Percentiles rank a stretch among this genome's conserved stretches.
Conservation (phyloP, 192 early-diverging fungal species). For the Linnemannia zychae region DNA sequence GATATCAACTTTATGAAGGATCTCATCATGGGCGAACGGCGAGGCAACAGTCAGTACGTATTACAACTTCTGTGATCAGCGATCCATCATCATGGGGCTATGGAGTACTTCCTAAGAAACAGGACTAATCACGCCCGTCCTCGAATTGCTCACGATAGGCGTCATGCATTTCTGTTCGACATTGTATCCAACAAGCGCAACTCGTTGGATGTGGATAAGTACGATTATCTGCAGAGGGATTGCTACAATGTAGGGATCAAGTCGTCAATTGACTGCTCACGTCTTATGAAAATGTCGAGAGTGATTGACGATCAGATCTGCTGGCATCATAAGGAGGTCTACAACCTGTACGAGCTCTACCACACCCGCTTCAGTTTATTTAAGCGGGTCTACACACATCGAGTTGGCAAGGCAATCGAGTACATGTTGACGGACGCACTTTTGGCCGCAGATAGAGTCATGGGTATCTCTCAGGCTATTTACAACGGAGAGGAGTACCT, state of each 20-base stretch:
- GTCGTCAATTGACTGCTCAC: conserved; percentile 61
- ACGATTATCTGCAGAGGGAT: conserved; percentile 83
- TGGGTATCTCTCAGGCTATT: conserved; percentile 76
- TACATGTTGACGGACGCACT: conserved; percentile 93
- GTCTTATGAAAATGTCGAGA: conserved; percentile 85
- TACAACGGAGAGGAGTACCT: conserved; percentile 76
- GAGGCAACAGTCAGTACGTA: conserved; percentile 57
- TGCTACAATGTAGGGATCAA: conserved; percentile 84
- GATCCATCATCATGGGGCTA: neutral
- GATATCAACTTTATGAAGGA: conserved; percentile 77
- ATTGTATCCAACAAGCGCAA: conserved; percentile 97
- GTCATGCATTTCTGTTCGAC: conserved; percentile 87
- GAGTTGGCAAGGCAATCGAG: conserved; percentile 84
- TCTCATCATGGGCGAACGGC: conserved; percentile 75
- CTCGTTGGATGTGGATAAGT: conserved; percentile 95
- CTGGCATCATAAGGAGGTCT: conserved; percentile 91
- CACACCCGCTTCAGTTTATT: conserved; percentile 85
- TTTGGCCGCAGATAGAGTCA: conserved; percentile 79
- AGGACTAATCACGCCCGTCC: neutral
- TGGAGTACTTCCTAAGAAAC: neutral
- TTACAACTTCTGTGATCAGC: no score
- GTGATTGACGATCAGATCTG: conserved; percentile 93
- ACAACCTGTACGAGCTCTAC: conserved; percentile 89
- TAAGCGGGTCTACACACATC: conserved; percentile 91
- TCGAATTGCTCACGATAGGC: conserved; percentile 8